Evolutionary conservation across 495 filamentous ascomycete genomes (phyloP).

Genomic region (Penicillium flavigenum): DNA sequence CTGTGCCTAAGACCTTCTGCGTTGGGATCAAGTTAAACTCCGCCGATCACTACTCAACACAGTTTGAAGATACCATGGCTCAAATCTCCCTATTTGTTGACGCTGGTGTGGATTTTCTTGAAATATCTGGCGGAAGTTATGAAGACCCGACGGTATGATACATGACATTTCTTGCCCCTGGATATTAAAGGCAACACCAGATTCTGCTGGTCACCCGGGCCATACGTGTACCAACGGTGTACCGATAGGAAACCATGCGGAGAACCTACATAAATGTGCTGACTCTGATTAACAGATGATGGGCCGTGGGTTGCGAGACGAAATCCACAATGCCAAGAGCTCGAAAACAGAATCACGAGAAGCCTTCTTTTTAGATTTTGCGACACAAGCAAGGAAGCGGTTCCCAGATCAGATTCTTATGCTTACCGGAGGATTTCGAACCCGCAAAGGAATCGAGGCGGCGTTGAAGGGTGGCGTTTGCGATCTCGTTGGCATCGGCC

Average conservation of each 20-base stretch:
- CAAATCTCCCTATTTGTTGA: constrained; percentile 9
- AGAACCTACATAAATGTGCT: background rate
- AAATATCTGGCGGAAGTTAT: constrained; percentile 11
- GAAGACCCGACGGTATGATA: constrained; percentile 8
- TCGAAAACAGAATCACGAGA: background rate
- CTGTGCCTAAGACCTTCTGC: background rate
- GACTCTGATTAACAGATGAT: background rate
- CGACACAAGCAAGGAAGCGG: background rate
- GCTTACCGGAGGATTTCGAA: background rate
- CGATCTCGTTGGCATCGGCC: background rate
- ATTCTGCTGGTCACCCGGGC: too few relatives aligned
- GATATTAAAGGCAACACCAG: background rate
- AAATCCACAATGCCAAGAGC: background rate
- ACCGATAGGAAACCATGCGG: too few relatives aligned
- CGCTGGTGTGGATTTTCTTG: constrained; percentile 11
- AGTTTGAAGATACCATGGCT: background rate
- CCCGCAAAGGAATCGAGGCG: background rate
- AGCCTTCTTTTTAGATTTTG: background rate
- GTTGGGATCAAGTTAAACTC: background rate
- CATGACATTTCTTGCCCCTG: background rate
- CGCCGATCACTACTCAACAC: background rate
- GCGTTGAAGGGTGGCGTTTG: background rate
- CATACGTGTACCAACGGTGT: too few relatives aligned
- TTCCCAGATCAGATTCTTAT: background rate
- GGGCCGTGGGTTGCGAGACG: background rate